phyloP scores from a whole-genome alignment of 2,329 filamentous ascomycete genomes.

The Chrysoporthe cubensis region DNA sequence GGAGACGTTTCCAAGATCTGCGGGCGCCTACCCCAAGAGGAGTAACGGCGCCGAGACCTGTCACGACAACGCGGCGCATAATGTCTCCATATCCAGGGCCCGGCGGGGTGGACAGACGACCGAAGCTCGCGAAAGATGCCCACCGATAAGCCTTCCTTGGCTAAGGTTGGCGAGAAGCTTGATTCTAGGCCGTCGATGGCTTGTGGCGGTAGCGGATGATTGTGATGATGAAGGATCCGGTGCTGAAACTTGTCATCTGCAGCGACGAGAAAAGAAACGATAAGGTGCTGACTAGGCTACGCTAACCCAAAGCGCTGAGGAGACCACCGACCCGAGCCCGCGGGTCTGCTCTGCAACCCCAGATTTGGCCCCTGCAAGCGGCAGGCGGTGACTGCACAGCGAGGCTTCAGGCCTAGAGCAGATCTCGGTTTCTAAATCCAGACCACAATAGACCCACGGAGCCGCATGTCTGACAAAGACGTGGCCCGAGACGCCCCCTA shows the following conservation, averaged over 20 bases:
- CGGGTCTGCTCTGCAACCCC: constrained; percentile 8
- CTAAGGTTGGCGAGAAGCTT: neutral
- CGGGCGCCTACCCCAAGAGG: constrained; percentile 81
- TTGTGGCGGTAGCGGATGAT: neutral
- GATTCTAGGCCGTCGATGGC: neutral
- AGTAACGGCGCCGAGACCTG: constrained; percentile 79
- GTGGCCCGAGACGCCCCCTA: constrained; percentile 6
- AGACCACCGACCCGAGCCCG: neutral
- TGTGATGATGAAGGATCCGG: neutral
- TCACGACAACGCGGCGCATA: constrained; percentile 79
- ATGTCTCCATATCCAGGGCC: constrained; percentile 45
- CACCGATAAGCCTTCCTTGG: neutral
- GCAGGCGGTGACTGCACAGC: neutral
- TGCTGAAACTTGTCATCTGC: neutral
- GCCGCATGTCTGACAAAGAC: constrained; percentile 17
- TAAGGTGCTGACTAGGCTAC: neutral
- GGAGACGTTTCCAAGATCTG: constrained; percentile 78
- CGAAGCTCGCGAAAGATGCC: constrained; percentile 1
- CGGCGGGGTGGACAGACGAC: constrained; percentile 7
- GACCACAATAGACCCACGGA: constrained; percentile 1
- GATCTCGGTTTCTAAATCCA: constrained; percentile 13
- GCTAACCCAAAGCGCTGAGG: neutral
- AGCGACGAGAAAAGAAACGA: constrained; percentile 1
- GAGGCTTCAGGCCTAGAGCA: neutral
- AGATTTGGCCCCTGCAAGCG: neutral